Evolutionary conservation across 352 stramenopile genomes (phyloP).

Genomic region (Globisporangium perplexum): DNA sequence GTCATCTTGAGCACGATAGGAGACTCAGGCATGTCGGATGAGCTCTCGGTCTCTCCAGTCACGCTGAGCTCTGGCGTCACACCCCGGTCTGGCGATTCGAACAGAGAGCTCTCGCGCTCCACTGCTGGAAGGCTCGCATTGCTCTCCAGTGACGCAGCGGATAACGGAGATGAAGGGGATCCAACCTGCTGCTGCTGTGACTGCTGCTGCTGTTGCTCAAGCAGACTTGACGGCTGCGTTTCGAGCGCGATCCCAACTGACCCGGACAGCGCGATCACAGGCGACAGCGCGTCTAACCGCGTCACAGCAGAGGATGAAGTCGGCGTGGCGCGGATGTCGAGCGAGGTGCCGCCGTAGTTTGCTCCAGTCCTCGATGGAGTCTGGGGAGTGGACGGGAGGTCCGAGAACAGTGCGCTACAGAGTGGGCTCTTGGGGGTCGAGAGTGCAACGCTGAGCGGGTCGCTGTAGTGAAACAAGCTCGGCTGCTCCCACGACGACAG

Average conservation of each 20-base stretch:
- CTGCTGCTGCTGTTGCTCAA: background rate
- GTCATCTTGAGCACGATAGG: slow-evolving; percentile 36
- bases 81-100: background rate
- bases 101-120: background rate
- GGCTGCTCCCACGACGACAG: slow-evolving; percentile 9
- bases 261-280: background rate
- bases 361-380: background rate
- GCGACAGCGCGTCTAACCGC: background rate
- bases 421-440: slow-evolving; percentile 4
- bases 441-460: background rate
- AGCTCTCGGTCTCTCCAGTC: background rate
- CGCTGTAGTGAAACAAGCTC: slow-evolving; percentile 21
- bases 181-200: background rate
- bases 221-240: background rate
- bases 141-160: too few species aligned
- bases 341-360: background rate
- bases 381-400: background rate
- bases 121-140: background rate
- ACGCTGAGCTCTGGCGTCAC: background rate
- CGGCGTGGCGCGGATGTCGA: background rate
- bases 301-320: background rate
- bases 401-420: background rate
- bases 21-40: slow-evolving; percentile 11
- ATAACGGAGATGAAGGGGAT: background rate
- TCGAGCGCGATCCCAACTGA: background rate